phyloP scores from a whole-genome alignment of 192 early-diverging fungal genomes.

The Coemansia sp. region DNA sequence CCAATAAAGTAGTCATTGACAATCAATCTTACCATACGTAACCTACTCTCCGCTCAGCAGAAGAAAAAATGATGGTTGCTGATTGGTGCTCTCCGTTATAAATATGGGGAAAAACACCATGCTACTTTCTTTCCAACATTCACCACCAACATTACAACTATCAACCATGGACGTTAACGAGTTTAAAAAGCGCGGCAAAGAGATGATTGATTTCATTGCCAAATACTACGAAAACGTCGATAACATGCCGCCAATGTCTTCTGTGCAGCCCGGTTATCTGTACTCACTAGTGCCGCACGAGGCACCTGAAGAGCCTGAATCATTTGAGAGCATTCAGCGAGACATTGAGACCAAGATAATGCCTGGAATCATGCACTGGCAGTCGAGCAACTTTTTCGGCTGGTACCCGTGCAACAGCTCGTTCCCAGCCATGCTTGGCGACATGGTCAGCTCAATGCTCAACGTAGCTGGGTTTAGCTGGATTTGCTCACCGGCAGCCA shows the following conservation, averaged over 20 bases:
- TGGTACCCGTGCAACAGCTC: conserved; percentile 60
- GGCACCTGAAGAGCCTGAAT: conserved; percentile 57
- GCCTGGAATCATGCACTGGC: conserved; percentile 72
- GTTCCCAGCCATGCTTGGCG: conserved; percentile 61
- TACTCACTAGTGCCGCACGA: conserved; percentile 57
- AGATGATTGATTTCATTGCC: conserved; percentile 60
- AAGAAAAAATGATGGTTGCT: too few species aligned
- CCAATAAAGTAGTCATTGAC: too few species aligned
- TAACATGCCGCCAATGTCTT: conserved; percentile 47
- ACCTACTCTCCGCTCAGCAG: too few species aligned
- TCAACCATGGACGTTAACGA: conserved; percentile 51
- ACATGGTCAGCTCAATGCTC: conserved; percentile 66
- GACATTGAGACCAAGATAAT: conserved; percentile 62
- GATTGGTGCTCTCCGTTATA: too few species aligned
- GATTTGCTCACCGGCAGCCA: conserved; percentile 58
- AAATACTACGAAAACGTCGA: conserved; percentile 62
- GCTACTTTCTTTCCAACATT: too few species aligned
- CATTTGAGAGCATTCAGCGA: conserved; percentile 44
- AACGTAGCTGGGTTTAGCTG: conserved; percentile 58
- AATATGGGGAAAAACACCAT: too few species aligned
- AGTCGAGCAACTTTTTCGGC: conserved; percentile 64
- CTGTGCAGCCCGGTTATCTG: conserved; percentile 63
- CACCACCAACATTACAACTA: background rate
- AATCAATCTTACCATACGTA: too few species aligned
- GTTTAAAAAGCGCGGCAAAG: conserved; percentile 62